Evolutionary conservation across 2,329 filamentous ascomycete genomes (phyloP).

Genomic region (Colletotrichum chlorophyti): DNA sequence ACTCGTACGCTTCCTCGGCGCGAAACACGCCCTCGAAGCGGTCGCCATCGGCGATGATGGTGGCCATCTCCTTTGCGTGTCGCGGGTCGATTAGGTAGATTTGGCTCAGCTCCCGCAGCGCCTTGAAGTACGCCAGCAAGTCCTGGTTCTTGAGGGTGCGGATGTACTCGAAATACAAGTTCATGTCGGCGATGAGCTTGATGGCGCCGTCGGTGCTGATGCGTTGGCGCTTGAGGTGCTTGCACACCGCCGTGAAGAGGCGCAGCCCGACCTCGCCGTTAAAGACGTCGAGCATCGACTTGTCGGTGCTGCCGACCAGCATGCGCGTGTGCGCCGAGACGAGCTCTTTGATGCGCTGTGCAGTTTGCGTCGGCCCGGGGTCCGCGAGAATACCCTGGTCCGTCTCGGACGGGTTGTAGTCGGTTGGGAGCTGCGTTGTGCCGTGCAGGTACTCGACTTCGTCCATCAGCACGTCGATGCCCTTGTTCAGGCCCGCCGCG

Average conservation of each 20-base stretch:
- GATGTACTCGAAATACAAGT: conserved; percentile 88
- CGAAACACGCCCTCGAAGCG: conserved; percentile 92
- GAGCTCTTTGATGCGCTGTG: conserved; percentile 80
- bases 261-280: conserved; percentile 96
- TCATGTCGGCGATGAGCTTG: conserved; percentile 95
- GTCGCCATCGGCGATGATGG: conserved; percentile 90
- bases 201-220: conserved; percentile 89
- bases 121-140: conserved; percentile 87
- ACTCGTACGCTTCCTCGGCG: conserved; percentile 97
- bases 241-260: conserved; percentile 90
- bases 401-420: conserved; percentile 78
- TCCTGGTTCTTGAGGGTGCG: conserved; percentile 82
- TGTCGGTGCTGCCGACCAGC: conserved; percentile 94
- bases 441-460: conserved; percentile 96
- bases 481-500: conserved; percentile 93
- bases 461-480: conserved; percentile 97
- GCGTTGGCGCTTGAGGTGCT: conserved; percentile 95
- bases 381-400: conserved; percentile 51
- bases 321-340: conserved; percentile 90
- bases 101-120: conserved; percentile 89
- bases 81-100: conserved; percentile 90
- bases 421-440: conserved; percentile 82
- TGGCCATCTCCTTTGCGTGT: conserved; percentile 93
- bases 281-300: conserved; percentile 98
- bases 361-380: conserved; percentile 80